These are phyloP conservation scores for Cadophora sp. DNA, from an alignment of 2,329 filamentous ascomycete species.

Conservation along the genomic window DNA sequence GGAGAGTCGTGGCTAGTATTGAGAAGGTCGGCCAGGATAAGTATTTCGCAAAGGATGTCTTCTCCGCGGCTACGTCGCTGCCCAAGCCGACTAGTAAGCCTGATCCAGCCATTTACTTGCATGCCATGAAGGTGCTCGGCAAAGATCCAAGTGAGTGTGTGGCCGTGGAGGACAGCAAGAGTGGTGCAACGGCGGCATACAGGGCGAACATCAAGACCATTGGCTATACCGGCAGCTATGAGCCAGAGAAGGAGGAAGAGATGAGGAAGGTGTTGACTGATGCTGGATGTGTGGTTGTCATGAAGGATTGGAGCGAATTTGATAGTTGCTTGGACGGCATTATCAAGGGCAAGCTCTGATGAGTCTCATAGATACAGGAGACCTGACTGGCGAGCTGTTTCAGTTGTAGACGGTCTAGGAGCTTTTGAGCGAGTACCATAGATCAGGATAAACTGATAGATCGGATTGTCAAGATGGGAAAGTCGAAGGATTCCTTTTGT, in stretches of 20 bases:
- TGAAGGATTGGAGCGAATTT: constrained; percentile 65
- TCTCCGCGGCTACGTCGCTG: constrained; percentile 82
- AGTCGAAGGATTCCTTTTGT: background rate
- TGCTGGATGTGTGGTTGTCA: constrained; percentile 68
- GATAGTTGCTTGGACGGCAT: constrained; percentile 35
- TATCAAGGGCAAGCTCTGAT: constrained; percentile 34
- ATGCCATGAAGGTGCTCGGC: constrained; percentile 76
- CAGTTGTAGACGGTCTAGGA: background rate
- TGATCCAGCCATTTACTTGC: constrained; percentile 86
- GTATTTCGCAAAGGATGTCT: constrained; percentile 81
- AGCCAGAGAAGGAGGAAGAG: constrained; percentile 60
- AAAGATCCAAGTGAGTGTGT: constrained; percentile 75
- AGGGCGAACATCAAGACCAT: constrained; percentile 82
- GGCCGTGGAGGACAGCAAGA: constrained; percentile 89
- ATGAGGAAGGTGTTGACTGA: constrained; percentile 68
- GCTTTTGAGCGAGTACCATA: background rate
- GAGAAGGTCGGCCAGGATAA: constrained; percentile 80
- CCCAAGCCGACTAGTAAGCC: constrained; percentile 86
- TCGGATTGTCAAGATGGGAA: background rate
- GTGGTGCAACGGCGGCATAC: constrained; percentile 78
- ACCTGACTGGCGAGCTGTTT: background rate
- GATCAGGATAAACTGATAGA: background rate
- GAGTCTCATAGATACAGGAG: background rate
- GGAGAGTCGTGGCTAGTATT: constrained; percentile 78
- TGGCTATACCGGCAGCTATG: constrained; percentile 84